phyloP scores from a whole-genome alignment of 768 basidiomycete genomes.

The Naematelia aurantialba region DNA sequence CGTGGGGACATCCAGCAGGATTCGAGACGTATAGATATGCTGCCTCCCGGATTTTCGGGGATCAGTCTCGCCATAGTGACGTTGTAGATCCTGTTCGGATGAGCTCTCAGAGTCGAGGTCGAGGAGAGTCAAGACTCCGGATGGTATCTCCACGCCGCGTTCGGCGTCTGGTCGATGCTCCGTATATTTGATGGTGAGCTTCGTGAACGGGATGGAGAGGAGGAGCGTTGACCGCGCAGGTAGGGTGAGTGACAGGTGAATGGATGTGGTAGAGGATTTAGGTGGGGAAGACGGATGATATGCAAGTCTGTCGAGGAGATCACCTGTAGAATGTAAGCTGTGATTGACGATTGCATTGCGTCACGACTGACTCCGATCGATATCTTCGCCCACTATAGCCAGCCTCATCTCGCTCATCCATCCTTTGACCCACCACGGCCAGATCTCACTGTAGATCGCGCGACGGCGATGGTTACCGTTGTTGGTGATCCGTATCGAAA shows the following conservation, averaged over 20 bases:
- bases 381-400: conserved; percentile 53
- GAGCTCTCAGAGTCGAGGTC: conserved; percentile 46
- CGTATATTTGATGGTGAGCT: conserved; percentile 84
- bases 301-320: conserved; percentile 62
- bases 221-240: conserved; percentile 64
- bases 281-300: conserved; percentile 69
- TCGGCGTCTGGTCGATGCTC: conserved; percentile 95
- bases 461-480: conserved; percentile 54
- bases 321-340: conserved; percentile 53
- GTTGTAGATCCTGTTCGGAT: neutral
- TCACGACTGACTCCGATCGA: conserved; percentile 16
- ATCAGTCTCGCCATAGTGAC: neutral
- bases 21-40: conserved; percentile 71
- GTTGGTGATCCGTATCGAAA: conserved; percentile 67
- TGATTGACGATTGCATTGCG: neutral
- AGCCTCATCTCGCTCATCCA: conserved; percentile 74
- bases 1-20: conserved; percentile 90
- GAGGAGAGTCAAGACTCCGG: conserved; percentile 59
- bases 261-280: conserved; percentile 63
- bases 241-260: conserved; percentile 68
- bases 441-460: conserved; percentile 77
- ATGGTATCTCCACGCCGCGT: conserved; percentile 88
- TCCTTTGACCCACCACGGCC: conserved; percentile 88
- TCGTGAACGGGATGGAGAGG: conserved; percentile 69
- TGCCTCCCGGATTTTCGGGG: conserved; percentile 8